These are phyloP conservation scores for Podila clonocystis DNA, from an alignment of 192 early-diverging fungal species.

Conservation along the genomic window DNA sequence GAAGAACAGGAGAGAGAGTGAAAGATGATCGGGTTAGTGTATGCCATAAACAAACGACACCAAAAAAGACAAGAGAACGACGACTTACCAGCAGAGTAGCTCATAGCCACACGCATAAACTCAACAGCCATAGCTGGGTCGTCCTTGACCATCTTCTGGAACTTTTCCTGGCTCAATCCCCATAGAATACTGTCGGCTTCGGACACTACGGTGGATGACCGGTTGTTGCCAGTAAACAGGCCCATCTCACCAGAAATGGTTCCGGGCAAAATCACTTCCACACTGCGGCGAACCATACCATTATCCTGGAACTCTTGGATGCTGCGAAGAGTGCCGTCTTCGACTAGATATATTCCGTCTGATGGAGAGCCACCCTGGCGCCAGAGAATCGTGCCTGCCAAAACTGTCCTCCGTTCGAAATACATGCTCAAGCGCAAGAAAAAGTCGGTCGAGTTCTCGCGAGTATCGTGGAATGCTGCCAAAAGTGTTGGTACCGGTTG, in stretches of 20 bases:
- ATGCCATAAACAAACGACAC: not conserved
- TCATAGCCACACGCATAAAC: constrained; percentile 83
- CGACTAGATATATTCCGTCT: constrained; percentile 78
- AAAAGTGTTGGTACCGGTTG: constrained; percentile 65
- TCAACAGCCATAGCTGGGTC: constrained; percentile 78
- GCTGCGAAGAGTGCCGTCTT: constrained; percentile 68
- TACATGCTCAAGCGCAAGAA: constrained; percentile 66
- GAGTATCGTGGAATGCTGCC: constrained; percentile 73
- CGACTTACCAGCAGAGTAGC: constrained; percentile 71
- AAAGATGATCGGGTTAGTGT: not conserved
- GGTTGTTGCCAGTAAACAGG: constrained; percentile 68
- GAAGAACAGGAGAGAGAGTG: not conserved
- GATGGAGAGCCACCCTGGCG: constrained; percentile 62
- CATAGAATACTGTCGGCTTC: constrained; percentile 77
- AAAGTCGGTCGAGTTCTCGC: constrained; percentile 59
- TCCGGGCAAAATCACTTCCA: constrained; percentile 92
- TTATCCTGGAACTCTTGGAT: constrained; percentile 49
- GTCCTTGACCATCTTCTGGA: constrained; percentile 71
- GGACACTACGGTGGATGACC: constrained; percentile 69
- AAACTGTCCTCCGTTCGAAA: constrained; percentile 71
- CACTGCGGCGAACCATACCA: constrained; percentile 29
- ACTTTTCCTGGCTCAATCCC: constrained; percentile 72
- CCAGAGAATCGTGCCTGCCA: constrained; percentile 73
- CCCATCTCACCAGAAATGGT: constrained; percentile 91
- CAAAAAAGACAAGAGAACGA: not conserved